Evolutionary conservation across 257 asterid species (phyloP), one percentile per base, ranked within the genome.

Genomic region (Jasminum sambac): DNA sequence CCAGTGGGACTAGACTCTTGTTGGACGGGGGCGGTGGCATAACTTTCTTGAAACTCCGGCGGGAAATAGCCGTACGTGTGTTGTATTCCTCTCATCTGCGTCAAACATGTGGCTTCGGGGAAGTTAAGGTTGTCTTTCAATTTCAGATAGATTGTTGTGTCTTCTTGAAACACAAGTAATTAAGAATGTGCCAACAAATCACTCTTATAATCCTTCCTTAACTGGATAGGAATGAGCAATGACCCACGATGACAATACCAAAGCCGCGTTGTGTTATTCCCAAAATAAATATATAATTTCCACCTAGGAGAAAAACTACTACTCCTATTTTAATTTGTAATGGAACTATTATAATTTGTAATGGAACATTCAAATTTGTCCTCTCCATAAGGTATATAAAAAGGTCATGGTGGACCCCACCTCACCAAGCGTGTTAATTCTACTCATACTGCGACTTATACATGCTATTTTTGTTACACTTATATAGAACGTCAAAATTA

Each of bases 221-320:
- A 72, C 63, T 74, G 88, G 95, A 84, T 82, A 87, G 87, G 85
- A 64, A 74, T 76, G 82, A 82, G 78, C 75, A 72, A 71, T 70
- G 73, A 62, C 58, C 82, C 64, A n/a, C 64, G 84, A 1, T 85
- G 97, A 85, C 82, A 79, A 81, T 75, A 82, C 76, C 96, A 81
- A 90, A 38, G 92, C 78, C 62, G 58, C 25, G 66, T 24, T 64
- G 36, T 34, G 36, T 24, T 64, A 57, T 38, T 69, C 58, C 43
- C 42, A 57, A 36, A 37, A 30, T n/a, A 13, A 78, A 3, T 30
- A 13, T 25, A 59, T 46, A 75, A 44, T 64, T 46, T 16, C 65
- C 63, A 72, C 68, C 67, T 48, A 48, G 71, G 70, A 66, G 40
- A 62, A 63, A 52, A 40, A 26, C 7, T 41, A 48, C 38, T 59